Conservation (phyloP, 2,329 filamentous ascomycete genomes). For the Gaeumannomyces sp. region DNA sequence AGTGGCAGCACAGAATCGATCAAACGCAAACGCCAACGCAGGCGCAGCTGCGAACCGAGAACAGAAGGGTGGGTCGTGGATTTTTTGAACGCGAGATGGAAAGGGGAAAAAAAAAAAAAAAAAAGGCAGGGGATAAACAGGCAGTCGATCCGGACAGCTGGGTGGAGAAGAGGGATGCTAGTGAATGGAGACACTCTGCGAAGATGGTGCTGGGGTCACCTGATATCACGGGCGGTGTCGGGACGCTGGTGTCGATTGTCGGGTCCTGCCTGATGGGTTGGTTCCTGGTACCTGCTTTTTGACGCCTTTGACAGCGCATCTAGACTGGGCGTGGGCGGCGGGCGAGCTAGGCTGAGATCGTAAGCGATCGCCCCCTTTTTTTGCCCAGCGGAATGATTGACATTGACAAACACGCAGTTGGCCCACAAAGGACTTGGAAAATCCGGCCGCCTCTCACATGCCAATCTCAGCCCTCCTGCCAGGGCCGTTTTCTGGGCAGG, state of each 20-base stretch:
- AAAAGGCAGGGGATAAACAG: too few species aligned
- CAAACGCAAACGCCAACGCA: neutral
- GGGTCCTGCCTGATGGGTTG: too few species aligned
- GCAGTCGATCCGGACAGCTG: too few species aligned
- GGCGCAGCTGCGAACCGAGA: too few species aligned
- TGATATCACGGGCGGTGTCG: neutral
- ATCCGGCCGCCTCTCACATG: neutral
- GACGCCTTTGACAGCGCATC: neutral
- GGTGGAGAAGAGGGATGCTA: neutral
- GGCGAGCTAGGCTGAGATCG: too few species aligned
- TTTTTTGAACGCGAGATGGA: neutral
- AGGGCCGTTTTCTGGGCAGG: neutral
- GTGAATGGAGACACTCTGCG: neutral
- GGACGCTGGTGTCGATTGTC: too few species aligned
- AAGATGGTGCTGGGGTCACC: neutral
- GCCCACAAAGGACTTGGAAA: neutral
- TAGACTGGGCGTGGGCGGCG: too few species aligned
- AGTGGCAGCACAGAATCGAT: neutral
- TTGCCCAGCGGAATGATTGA: too few species aligned
- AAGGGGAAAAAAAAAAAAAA: too few species aligned
- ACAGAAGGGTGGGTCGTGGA: too few species aligned
- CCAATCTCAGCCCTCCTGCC: neutral
- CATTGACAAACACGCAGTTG: too few species aligned
- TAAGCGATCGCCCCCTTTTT: neutral
- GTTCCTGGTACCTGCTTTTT: constrained; percentile 1